Evolutionary conservation across 164 flowering plant species (phyloP).

Genomic region (Pachysandra terminalis): DNA sequence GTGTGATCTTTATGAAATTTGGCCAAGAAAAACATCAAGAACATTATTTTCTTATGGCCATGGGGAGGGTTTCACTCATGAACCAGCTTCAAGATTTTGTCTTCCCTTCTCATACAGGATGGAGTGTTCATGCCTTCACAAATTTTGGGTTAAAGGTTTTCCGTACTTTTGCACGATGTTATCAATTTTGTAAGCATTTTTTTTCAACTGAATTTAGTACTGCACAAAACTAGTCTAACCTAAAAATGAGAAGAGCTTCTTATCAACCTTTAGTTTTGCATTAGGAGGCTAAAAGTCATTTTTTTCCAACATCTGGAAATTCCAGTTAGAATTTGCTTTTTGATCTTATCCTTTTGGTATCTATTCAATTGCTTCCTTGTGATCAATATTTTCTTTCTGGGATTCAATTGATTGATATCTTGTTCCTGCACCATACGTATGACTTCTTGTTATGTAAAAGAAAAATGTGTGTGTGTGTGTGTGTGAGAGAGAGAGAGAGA

Average conservation of each 20-base stretch:
- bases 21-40: not conserved
- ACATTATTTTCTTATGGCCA: not conserved
- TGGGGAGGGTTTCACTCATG: not conserved
- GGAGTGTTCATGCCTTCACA: too few relatives aligned
- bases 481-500: too few relatives aligned
- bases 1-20: conserved; percentile 41
- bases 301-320: not conserved
- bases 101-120: not conserved
- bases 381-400: not conserved
- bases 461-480: too few relatives aligned
- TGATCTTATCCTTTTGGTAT: not conserved
- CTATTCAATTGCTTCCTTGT: not conserved
- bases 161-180: too few relatives aligned
- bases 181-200: not conserved
- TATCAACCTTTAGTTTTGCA: not conserved
- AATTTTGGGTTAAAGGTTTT: too few relatives aligned
- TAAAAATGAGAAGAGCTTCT: not conserved
- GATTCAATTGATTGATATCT: not conserved
- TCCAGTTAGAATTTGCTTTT: not conserved
- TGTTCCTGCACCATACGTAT: not conserved
- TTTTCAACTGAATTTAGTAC: not conserved
- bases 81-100: conserved; percentile 3
- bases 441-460: too few relatives aligned
- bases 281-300: not conserved
- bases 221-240: not conserved